Evolutionary conservation across 257 asterid genomes (phyloP).

Genomic region (Solanum okadae): DNA sequence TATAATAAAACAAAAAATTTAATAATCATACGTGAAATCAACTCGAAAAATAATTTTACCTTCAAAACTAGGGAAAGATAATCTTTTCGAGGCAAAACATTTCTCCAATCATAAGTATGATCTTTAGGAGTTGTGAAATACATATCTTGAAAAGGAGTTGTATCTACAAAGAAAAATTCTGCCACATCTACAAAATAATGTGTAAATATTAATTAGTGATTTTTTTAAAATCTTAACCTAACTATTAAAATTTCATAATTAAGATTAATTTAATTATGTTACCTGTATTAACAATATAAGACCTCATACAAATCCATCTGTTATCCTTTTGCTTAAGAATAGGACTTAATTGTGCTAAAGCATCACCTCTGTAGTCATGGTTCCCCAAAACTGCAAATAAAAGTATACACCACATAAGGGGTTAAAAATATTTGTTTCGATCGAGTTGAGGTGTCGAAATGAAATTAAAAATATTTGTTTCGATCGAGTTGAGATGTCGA

Average conservation of each 20-base stretch:
- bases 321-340: constrained; percentile 30
- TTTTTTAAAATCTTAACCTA: not conserved
- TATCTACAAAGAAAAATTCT: constrained; percentile 58
- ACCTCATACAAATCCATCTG: constrained; percentile 55
- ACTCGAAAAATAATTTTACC: constrained; percentile 14
- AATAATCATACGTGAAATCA: not conserved
- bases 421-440: not conserved
- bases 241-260: not conserved
- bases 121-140: constrained; percentile 44
- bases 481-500: no score
- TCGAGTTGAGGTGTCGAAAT: not conserved
- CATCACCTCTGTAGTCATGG: constrained; percentile 60
- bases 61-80: constrained; percentile 24
- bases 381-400: constrained; percentile 55
- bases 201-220: not conserved
- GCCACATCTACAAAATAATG: constrained; percentile 25
- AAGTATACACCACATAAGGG: not conserved
- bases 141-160: constrained; percentile 51
- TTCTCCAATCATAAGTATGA: constrained; percentile 49
- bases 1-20: not conserved
- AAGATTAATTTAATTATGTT: not conserved
- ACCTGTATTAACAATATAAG: constrained; percentile 39
- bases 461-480: no score
- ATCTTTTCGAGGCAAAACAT: constrained; percentile 33
- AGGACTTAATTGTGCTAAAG: constrained; percentile 49